phyloP scores from a whole-genome alignment of 2,329 filamentous ascomycete genomes.

The Paecilomyces fulvus region DNA sequence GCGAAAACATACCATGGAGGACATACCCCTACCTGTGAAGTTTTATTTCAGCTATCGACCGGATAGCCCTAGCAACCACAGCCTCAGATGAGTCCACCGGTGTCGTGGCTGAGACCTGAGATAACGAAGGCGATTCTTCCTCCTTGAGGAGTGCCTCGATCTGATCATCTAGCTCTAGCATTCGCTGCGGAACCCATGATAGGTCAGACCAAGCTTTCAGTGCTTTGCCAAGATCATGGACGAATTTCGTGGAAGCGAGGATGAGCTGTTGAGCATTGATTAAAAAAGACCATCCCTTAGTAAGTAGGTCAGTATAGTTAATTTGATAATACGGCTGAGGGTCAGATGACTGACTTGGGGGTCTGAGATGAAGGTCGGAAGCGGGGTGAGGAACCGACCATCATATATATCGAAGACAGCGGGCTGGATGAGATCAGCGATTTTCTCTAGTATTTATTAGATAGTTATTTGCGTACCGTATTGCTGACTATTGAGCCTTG shows the following conservation, averaged over 20 bases:
- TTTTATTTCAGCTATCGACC: conserved; percentile 19
- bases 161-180: conserved; percentile 13
- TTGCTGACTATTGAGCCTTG: conserved; percentile 47
- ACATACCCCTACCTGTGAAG: conserved; percentile 11
- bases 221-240: conserved; percentile 12
- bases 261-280: conserved; percentile 18
- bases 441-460: neutral
- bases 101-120: neutral
- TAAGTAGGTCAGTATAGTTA: neutral
- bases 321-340: neutral
- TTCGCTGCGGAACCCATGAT: conserved; percentile 10
- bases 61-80: conserved; percentile 13
- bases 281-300: conserved; percentile 16
- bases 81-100: conserved; percentile 9
- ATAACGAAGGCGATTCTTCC: neutral
- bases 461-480: conserved; percentile 28
- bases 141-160: conserved; percentile 8
- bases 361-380: conserved; percentile 7
- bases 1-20: neutral
- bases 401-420: conserved; percentile 12
- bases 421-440: conserved; percentile 5
- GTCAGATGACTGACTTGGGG: neutral
- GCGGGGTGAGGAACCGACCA: conserved; percentile 15
- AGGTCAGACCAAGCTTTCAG: conserved; percentile 3
- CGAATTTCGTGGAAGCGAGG: conserved; percentile 13